These are phyloP conservation scores for Aristolochia fimbriata DNA, from an alignment of 164 flowering plant species.

Conservation along the genomic window DNA sequence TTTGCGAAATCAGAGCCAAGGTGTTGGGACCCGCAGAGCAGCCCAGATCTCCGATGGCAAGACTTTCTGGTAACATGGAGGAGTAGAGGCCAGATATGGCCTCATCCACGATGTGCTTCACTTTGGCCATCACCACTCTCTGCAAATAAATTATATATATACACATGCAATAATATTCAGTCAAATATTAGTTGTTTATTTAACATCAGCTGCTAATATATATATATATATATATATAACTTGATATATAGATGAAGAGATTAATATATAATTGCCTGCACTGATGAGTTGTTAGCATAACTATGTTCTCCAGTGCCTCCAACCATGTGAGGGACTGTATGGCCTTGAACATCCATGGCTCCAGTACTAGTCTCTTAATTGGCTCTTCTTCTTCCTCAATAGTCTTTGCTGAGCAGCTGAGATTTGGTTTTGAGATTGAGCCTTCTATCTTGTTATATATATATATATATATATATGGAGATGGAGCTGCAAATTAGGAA, in stretches of 20 bases:
- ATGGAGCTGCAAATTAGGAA: too few relatives aligned
- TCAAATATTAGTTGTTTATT: too few relatives aligned
- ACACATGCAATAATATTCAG: neutral
- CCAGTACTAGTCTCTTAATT: too few relatives aligned
- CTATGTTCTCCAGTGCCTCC: slow-evolving; percentile 7
- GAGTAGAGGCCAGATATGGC: slow-evolving; percentile 23
- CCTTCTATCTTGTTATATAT: too few relatives aligned
- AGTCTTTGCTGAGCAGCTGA: too few relatives aligned
- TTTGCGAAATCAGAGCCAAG: slow-evolving; percentile 21
- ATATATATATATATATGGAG: too few relatives aligned
- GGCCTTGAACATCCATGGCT: too few relatives aligned
- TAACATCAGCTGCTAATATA: neutral
- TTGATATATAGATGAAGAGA: neutral
- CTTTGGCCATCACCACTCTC: neutral
- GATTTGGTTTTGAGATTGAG: too few relatives aligned
- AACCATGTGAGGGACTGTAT: slow-evolving; percentile 3
- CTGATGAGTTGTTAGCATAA: slow-evolving; percentile 5
- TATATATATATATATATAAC: neutral
- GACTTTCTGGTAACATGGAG: slow-evolving; percentile 7
- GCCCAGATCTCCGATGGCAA: neutral
- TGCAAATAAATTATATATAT: neutral
- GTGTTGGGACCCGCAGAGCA: slow-evolving; percentile 55
- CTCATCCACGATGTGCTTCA: slow-evolving; percentile 22
- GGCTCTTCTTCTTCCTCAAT: too few relatives aligned
- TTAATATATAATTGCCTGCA: neutral